Evolutionary conservation across 345 rosid species (phyloP), one percentile per base, ranked within the genome.

Genomic region (Arabis alpina): DNA sequence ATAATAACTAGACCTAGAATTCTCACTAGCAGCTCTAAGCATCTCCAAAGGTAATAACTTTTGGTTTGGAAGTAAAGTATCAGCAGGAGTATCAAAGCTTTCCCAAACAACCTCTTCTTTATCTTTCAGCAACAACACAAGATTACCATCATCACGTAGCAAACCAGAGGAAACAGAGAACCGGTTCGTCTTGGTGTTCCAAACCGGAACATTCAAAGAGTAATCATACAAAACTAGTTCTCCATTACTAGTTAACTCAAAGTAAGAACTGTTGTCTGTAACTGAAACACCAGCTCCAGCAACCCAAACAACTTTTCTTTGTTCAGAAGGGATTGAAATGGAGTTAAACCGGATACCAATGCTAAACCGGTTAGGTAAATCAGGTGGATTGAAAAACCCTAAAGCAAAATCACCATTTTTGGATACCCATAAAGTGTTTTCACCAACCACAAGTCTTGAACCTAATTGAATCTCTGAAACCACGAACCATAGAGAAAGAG

Each of bases 31-130:
- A 68, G 96, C 91, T 82, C 96, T 80, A 58, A 91, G 88, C 27
- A 62, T 80, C 44, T 68, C 24, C 6, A 52, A 74, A 50, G 80
- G 65, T 25, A 67, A 50, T 4, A 91, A 68, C 72, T 71, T 80
- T 86, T 91, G 97, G 28, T 87, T 87, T 0, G 97, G 96, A 75
- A 91, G 88, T 63, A 91, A 81, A 0, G 93, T 84, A 65, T 89
- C 82, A 12, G 86, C 74, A 40, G 96, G 96, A 68, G 76, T 73
- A 58, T 85, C 86, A 68, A 88, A 91, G 78, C 93, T 91, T 70
- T 91, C 83, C 96, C 96, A 91, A 67, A 87, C 79, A 28, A 82
- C 69, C 40, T 77, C 82, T 8, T 77, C 71, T 50, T 55, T 55
- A 23, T 50, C 77, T 65, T 76, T 81, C 63, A n/a, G n/a, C n/a